phyloP scores from a whole-genome alignment of 202 grass and related monocot species.

The Saccharum hybrid region DNA sequence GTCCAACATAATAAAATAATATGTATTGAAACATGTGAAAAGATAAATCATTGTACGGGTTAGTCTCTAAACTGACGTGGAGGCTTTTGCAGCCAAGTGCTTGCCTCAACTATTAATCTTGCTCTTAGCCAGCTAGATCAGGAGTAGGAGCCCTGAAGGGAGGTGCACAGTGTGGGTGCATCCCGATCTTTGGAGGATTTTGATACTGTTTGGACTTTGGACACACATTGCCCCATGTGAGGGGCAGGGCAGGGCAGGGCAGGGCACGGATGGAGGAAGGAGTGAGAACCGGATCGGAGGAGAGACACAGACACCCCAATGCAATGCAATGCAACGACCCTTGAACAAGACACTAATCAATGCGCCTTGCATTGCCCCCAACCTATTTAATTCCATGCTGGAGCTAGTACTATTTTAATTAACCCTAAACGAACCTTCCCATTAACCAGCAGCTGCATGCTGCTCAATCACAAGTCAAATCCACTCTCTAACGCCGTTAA shows the following conservation, averaged over 20 bases:
- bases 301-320: too few species aligned
- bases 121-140: too few species aligned
- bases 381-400: constrained; percentile 26
- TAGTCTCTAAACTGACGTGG: too few species aligned
- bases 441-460: neutral
- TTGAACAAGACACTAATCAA: constrained; percentile 36
- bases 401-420: neutral
- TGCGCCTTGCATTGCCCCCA: neutral
- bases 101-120: too few species aligned
- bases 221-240: constrained; percentile 41
- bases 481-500: neutral
- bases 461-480: neutral
- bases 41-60: too few species aligned
- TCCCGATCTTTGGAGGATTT: neutral
- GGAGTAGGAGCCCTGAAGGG: too few species aligned
- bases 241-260: neutral
- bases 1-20: too few species aligned
- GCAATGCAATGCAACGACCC: neutral
- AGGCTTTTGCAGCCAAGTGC: too few species aligned
- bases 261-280: constrained; percentile 1
- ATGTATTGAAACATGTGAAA: too few species aligned
- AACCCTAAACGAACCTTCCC: constrained; percentile 33
- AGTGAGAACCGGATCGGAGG: neutral
- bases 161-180: too few species aligned
- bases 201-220: constrained; percentile 10